These are phyloP conservation scores for carrot (Daucus carota) DNA, from an alignment of 129 eudicot species.

Conservation along the genomic window DH1_v3.0 NC_030382.2:52905001-52905500, in stretches of 20 bases:
- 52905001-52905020: constrained; percentile 77
- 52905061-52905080: constrained; percentile 84
- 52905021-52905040: constrained; percentile 92
- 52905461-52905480: not conserved
- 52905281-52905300: not conserved
- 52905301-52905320: not conserved
- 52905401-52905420: not conserved
- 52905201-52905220: not conserved
- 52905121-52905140: constrained; percentile 94
- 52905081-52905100: constrained; percentile 90
- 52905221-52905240: not conserved
- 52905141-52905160: constrained; percentile 95
- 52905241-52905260: not conserved
- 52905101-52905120: constrained; percentile 72
- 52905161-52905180: constrained; percentile 46
- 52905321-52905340: not conserved
- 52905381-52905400: not conserved
- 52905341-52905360: not conserved
- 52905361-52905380: not conserved
- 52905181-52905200: not conserved
- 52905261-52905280: not conserved
- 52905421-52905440: not conserved
- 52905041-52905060: constrained; percentile 96
- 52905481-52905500: not conserved
- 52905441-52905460: not conserved